Evolutionary conservation across 805 yeast genomes (phyloP).

Genomic region (Lipomyces sp.): DNA sequence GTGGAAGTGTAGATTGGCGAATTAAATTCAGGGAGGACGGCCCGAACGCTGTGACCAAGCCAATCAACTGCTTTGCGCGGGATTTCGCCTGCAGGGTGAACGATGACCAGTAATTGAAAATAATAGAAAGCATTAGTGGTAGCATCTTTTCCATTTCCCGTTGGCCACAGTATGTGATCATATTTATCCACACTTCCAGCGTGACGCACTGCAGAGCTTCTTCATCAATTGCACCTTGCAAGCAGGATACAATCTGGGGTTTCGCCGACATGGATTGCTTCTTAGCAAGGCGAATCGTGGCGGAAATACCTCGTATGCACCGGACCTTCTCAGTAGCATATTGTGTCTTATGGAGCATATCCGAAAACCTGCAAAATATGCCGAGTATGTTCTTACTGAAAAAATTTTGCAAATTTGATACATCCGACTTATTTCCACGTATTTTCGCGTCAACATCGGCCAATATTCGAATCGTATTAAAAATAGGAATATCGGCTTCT

Average conservation of each 20-base stretch:
- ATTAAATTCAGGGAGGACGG: conserved; percentile 26
- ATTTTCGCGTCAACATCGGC: conserved; percentile 9
- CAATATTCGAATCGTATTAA: conserved; percentile 18
- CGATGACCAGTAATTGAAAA: conserved; percentile 61
- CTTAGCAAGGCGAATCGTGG: conserved; percentile 55
- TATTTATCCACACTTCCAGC: conserved; percentile 60
- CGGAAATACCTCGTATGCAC: conserved; percentile 70
- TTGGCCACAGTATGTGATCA: conserved; percentile 56
- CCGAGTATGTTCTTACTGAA: conserved; percentile 65
- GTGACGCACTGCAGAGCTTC: conserved; percentile 58
- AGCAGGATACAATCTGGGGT: conserved; percentile 82
- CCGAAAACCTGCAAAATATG: conserved; percentile 73
- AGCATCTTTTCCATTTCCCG: conserved; percentile 61
- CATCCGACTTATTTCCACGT: not conserved
- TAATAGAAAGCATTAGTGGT: conserved; percentile 69
- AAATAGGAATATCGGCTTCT: conserved; percentile 11
- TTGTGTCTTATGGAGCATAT: conserved; percentile 66
- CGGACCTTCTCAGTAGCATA: conserved; percentile 69
- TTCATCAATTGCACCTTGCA: conserved; percentile 73
- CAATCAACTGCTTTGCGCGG: conserved; percentile 53
- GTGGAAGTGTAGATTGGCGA: conserved; percentile 33
- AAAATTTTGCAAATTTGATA: conserved; percentile 39
- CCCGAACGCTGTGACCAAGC: conserved; percentile 30
- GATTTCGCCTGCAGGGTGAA: conserved; percentile 51
- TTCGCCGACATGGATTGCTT: conserved; percentile 60